Conservation (phyloP, 257 asterid genomes). For the Forsythia viridissima region DNA sequence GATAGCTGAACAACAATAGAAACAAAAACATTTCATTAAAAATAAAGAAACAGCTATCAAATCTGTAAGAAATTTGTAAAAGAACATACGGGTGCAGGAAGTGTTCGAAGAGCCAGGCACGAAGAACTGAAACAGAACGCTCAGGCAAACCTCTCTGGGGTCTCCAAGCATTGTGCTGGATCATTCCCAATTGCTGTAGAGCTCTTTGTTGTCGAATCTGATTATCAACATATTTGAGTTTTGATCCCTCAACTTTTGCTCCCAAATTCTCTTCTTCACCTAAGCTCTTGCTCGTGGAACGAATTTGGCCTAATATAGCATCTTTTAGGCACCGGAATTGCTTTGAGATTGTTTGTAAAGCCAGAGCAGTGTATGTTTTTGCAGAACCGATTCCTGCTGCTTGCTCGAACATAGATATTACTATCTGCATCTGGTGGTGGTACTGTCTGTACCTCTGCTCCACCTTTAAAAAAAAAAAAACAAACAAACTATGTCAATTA, state of each 20-base stretch:
- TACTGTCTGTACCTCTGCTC: slow-evolving; percentile 67
- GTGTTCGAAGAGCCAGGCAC: slow-evolving; percentile 99
- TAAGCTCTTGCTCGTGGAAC: slow-evolving; percentile 40
- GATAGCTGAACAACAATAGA: slow-evolving; percentile 34
- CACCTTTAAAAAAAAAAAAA: slow-evolving; percentile 34
- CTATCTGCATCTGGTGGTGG: slow-evolving; percentile 55
- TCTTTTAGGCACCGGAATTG: slow-evolving; percentile 67
- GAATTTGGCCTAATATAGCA: slow-evolving; percentile 52
- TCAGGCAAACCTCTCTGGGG: slow-evolving; percentile 98
- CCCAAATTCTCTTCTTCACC: slow-evolving; percentile 53
- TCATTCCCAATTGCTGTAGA: slow-evolving; percentile 94
- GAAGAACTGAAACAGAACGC: slow-evolving; percentile 90
- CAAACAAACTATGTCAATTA: neutral
- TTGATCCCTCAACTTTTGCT: slow-evolving; percentile 42
- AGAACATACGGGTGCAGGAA: slow-evolving; percentile 89
- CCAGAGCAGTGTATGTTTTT: slow-evolving; percentile 54
- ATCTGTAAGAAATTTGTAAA: neutral
- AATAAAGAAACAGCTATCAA: neutral
- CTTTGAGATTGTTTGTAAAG: slow-evolving; percentile 59
- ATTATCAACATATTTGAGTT: slow-evolving; percentile 50
- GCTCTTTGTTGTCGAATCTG: slow-evolving; percentile 76
- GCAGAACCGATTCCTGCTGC: slow-evolving; percentile 55
- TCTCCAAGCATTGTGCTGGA: slow-evolving; percentile 99
- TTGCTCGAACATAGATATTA: slow-evolving; percentile 54
- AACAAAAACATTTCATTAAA: neutral